Evolutionary conservation across 768 basidiomycete species (phyloP).

Genomic region (Krasilnikovozyma curviuscula): DNA sequence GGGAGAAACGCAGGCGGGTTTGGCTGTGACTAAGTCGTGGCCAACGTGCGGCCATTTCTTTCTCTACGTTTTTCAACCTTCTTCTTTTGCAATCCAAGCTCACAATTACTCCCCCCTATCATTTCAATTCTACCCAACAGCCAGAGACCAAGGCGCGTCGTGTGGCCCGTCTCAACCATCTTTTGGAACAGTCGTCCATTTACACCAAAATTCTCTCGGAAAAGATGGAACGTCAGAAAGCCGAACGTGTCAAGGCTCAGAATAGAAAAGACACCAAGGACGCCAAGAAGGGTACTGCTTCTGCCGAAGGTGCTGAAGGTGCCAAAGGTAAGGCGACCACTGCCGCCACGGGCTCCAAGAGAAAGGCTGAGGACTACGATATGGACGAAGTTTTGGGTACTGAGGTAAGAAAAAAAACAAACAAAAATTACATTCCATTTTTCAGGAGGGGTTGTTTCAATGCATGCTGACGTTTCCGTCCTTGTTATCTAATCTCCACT

Average conservation of each 20-base stretch:
- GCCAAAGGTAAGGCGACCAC: conserved; percentile 16
- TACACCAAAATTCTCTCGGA: conserved; percentile 51
- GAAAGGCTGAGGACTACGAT: conserved; percentile 4
- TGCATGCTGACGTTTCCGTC: not conserved
- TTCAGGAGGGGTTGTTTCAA: no score
- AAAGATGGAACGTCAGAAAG: conserved; percentile 42
- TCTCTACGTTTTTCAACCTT: no score
- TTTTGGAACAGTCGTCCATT: conserved; percentile 57
- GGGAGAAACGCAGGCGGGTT: no score
- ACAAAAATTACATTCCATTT: not conserved
- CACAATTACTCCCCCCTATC: no score
- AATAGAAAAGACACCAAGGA: conserved; percentile 21
- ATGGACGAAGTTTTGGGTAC: not conserved
- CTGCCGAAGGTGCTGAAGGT: conserved; percentile 3
- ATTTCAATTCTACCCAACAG: no score
- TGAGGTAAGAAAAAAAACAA: not conserved
- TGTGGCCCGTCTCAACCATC: conserved; percentile 35
- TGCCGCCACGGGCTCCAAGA: not conserved
- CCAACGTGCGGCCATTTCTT: no score
- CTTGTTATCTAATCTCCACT: not conserved
- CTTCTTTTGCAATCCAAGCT: no score
- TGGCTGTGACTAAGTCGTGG: no score
- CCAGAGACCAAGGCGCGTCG: not conserved
- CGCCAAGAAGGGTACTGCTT: conserved; percentile 14
- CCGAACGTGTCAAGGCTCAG: conserved; percentile 19